Base-by-base conservation (phyloP, 106 monocot genomes). In the Dioscorea dumetorum region DNA sequence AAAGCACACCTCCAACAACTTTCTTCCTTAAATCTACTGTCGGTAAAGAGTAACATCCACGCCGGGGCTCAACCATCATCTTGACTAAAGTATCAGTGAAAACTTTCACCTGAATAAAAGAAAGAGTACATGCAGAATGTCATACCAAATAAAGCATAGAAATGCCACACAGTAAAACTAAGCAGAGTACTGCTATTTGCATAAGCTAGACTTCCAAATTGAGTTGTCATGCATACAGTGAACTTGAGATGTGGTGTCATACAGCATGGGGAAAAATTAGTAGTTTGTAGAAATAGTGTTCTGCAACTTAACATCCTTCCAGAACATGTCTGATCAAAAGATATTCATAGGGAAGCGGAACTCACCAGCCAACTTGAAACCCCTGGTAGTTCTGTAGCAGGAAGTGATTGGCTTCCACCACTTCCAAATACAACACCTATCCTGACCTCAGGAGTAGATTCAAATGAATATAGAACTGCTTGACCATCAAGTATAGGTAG, bases 401-500 rank as follows among this genome's bases (percentile, higher is more conserved):
- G 95, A 70, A 91, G 78, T 58, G 91, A 73, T 78, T 89, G 91
- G 67, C 83, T 82, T 56, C 82, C 81, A 57, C 85, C 89, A 14
- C 91, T 80, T 66, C 97, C 97, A 77, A 97, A 97, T 66, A 79
- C 92, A 70, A 97, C 87, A 65, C 84, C 88, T 70, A 97, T 59
- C 66, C 80, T 81, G 48, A 97, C 78, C 60, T 97, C 92, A 24
- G 97, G 97, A 73, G 83, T 80, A 23, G 92, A 87, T 49, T 92
- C 97, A 77, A 97, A 97, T 32, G 97, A 92, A 72, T 86, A 97
- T 16, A 97, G 82, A 23, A 97, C 22, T 48, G 97, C 97, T 82
- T 89, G 89, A 8, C 97, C 97, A 76, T 89, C 97, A 82, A 97
- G 88, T 31, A 92, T 77, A 49, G 97, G 97, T 53, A 74, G 84